phyloP scores from a whole-genome alignment of 148 eudicot genomes.

The Drosera capensis region DNA sequence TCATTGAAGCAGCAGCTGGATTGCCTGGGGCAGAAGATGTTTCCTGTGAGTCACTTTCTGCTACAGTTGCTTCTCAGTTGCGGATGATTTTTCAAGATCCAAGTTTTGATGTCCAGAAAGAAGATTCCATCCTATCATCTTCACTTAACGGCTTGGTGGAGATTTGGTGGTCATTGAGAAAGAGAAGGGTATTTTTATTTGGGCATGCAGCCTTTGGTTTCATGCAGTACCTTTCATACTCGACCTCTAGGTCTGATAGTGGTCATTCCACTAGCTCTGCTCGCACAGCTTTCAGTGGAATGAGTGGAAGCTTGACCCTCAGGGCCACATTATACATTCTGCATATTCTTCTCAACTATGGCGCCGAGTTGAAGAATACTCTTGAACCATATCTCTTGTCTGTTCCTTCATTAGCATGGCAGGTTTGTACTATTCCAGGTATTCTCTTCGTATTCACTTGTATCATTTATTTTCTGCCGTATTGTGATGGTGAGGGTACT shows the following conservation, averaged over 20 bases:
- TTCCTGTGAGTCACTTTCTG: slow-evolving; percentile 42
- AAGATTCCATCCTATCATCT: slow-evolving; percentile 23
- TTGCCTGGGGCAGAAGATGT: slow-evolving; percentile 66
- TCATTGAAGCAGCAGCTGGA: slow-evolving; percentile 72
- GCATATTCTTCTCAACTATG: slow-evolving; percentile 81
- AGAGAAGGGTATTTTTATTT: slow-evolving; percentile 76
- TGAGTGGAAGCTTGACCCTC: slow-evolving; percentile 44
- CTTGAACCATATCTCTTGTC: slow-evolving; percentile 70
- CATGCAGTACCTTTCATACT: slow-evolving; percentile 53
- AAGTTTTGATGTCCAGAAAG: slow-evolving; percentile 20
- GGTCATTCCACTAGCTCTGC: slow-evolving; percentile 22
- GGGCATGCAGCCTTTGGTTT: slow-evolving; percentile 91
- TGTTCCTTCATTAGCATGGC: slow-evolving; percentile 94
- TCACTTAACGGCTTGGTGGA: slow-evolving; percentile 43
- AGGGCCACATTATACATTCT: slow-evolving; percentile 79
- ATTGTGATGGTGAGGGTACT: slow-evolving; percentile 18
- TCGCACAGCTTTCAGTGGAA: slow-evolving; percentile 27
- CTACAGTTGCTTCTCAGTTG: slow-evolving; percentile 53
- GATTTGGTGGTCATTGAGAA: slow-evolving; percentile 86
- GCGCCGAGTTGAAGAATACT: slow-evolving; percentile 70
- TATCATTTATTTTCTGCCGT: not conserved
- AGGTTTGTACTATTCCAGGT: slow-evolving; percentile 29
- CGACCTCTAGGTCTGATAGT: slow-evolving; percentile 38
- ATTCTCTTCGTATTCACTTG: not conserved
- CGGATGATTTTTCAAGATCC: slow-evolving; percentile 28